phyloP scores from a whole-genome alignment of 1,284 basidiomycete genomes.

The Trametes versicolor region DNA sequence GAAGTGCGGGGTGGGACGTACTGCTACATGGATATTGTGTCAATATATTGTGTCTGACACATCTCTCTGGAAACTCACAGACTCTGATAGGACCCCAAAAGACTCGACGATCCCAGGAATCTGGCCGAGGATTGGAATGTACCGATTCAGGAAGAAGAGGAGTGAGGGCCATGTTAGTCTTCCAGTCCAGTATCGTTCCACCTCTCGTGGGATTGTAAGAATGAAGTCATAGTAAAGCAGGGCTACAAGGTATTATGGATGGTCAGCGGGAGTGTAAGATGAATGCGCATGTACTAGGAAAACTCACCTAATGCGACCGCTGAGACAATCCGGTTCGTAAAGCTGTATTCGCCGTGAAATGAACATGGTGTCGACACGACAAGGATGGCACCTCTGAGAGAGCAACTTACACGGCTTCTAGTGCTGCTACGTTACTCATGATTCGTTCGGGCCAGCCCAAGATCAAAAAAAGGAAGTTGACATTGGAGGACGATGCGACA shows the following conservation, averaged over 20 bases:
- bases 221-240: conserved; percentile 20
- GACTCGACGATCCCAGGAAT: conserved; percentile 18
- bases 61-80: conserved; percentile 9
- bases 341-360: conserved; percentile 7
- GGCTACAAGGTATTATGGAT: neutral
- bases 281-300: neutral
- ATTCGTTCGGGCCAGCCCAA: neutral
- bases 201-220: conserved; percentile 43
- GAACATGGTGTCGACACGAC: neutral
- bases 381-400: no score
- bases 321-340: conserved; percentile 1
- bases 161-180: conserved; percentile 4
- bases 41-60: neutral
- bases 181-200: conserved; percentile 27
- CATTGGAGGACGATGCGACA: neutral
- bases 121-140: conserved; percentile 16
- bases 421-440: neutral
- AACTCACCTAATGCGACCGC: conserved; percentile 12
- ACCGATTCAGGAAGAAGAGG: conserved; percentile 27
- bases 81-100: conserved; percentile 7
- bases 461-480: neutral
- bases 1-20: neutral
- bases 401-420: neutral
- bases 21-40: neutral
- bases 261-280: neutral